Base-by-base conservation (phyloP, 164 flowering plant species). In the Kalanchoe fedtschenkoi region DNA sequence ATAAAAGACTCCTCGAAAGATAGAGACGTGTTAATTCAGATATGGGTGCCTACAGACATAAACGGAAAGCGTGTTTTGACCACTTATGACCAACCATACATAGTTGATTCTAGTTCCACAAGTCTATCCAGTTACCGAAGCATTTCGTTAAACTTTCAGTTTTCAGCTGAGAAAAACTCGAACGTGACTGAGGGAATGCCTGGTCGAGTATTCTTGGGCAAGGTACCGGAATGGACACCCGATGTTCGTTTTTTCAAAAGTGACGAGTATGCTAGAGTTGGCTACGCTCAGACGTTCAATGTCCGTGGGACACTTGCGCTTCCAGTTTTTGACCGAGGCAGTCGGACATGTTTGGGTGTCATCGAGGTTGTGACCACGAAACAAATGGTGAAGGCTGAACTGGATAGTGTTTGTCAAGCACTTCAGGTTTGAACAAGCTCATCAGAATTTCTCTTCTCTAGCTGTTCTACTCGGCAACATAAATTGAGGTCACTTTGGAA, bases 221-320 rank as follows among this genome's bases (percentile, higher is more conserved):
- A 76, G 75, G 85, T 83, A 44, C 97, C 98, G 7, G 97, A 89
- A 66, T 86, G 98, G 96, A 88, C 91, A 4, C 96, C 98, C 17
- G 86, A 93, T 80, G 98, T 89, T 57, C 74, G 78, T 10, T 81
- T 81, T 65, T 93, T 81, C 61, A 73, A 77, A 57, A 73, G 76
- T 32, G 89, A 88, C 1, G 98, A 93, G 75, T 93, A 81, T 60
- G 80, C 80, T 2, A 77, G 96, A 56, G 76, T 88, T 47, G 58
- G 61, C 46, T 65, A 84, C 72, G 96, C 98, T 33, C 86, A 75
- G 46, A 65, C 28, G 55, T 74, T 35, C 64, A 81, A 82, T 73
- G 90, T 93, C n/a, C 76, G 82, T 34, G 97, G 97, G 55, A 77
- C 90, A 1, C 74, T 93, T 47, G 98, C 95, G 3, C 78, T 93